Base-by-base conservation (phyloP, 257 asterid species). In the Solanum megistacrolobum region DNA sequence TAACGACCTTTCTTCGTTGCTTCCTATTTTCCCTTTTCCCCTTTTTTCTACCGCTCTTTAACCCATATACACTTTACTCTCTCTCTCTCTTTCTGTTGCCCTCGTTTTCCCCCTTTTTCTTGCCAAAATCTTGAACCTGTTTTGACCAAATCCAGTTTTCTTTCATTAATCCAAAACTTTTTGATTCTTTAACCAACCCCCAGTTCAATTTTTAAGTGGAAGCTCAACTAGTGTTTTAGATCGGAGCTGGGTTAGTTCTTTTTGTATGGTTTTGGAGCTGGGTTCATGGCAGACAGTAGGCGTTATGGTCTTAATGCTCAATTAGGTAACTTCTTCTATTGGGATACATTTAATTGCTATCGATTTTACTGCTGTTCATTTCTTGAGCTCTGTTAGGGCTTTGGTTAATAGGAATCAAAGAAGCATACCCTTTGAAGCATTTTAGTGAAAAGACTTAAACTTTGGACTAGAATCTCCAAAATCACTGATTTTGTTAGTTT, bases 261-360 rank as follows among this genome's bases (percentile, higher is more conserved):
- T 86, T 86, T 34, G 55, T 86, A 86, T 75, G 55, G 52, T 58
- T 71, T 65, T 79, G 62, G 41, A 73, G 82, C 87, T 85, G 55
- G 14, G 62, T 89, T 85, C n/a, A 91, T 91, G 93, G 89, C 91
- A 29, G 92, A 90, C 12, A 87, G 69, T 73, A 88, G 92, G 60
- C 87, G 90, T 13, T 82, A 87, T n/a, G 91, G 72, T 58, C 90
- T 89, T n/a, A 86, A 87, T 41, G 76, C 91, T 88, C 91, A 90
- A 90, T 83, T 90, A 87, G 92, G 92, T 90, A 23, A 69, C 38
- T 72, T 72, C 43, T 69, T 29, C 2, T 69, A 25, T n/a, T 65
- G 25, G 66, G 66, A 58, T 58, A 20, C 66, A 58, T 20, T 20
- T 20, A 58, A n/a, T n/a, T 10, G 32, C 16, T 65, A n/a, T 52